Percentiles rank a stretch among this genome's conserved stretches.
phyloP scores from a whole-genome alignment of 305 asterid genomes.

The Salvia sclarea region DNA sequence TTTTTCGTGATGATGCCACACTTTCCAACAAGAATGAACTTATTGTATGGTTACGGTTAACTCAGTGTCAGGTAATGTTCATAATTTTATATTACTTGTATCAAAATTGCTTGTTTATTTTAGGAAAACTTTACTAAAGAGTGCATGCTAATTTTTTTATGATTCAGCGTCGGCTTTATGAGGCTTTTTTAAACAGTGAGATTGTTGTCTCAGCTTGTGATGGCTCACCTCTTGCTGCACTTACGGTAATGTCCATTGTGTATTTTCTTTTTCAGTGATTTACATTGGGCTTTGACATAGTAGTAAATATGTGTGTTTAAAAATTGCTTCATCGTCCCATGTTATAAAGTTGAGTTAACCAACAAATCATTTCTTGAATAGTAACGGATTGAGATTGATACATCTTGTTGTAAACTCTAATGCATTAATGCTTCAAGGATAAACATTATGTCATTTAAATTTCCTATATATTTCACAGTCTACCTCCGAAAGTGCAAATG shows the following conservation, averaged over 20 bases:
- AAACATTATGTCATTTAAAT: neutral
- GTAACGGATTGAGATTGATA: neutral
- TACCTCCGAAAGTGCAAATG: neutral
- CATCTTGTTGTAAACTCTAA: neutral
- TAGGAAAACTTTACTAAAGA: slow-evolving; percentile 18
- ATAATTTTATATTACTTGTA: neutral
- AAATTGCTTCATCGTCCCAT: slow-evolving; percentile 19
- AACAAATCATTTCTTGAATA: slow-evolving; percentile 15
- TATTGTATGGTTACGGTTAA: slow-evolving; percentile 84
- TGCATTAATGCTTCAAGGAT: neutral
- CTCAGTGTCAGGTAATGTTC: slow-evolving; percentile 75
- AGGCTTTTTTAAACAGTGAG: slow-evolving; percentile 93
- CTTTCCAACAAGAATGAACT: slow-evolving; percentile 94
- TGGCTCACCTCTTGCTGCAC: slow-evolving; percentile 95
- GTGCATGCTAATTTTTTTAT: slow-evolving; percentile 24
- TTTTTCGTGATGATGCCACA: slow-evolving; percentile 57
- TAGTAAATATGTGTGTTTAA: slow-evolving; percentile 4
- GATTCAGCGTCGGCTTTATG: slow-evolving; percentile 82
- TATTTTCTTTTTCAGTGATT: neutral
- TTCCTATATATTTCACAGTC: neutral
- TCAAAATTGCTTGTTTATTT: slow-evolving; percentile 17
- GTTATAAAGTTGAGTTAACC: neutral
- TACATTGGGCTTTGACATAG: slow-evolving; percentile 8
- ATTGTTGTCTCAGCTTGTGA: slow-evolving; percentile 90
- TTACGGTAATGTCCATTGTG: slow-evolving; percentile 62